phyloP scores from a whole-genome alignment of 768 basidiomycete genomes.

The Lactarius sp. region DNA sequence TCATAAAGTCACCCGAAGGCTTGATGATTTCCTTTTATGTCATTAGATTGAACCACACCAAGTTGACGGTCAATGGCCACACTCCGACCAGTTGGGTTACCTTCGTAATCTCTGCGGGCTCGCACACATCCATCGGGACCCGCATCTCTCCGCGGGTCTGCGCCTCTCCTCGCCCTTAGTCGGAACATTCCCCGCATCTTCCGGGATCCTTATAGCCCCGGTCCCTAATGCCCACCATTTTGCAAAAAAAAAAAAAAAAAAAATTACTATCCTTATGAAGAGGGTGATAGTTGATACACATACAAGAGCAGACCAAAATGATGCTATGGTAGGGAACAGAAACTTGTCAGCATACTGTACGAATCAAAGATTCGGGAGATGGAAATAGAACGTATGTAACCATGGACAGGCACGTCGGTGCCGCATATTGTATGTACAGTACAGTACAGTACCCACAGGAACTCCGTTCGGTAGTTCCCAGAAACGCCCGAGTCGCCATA shows the following conservation, averaged over 20 bases:
- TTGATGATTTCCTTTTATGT: constrained; percentile 13
- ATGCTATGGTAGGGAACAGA: too few relatives aligned
- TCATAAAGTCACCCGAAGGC: neutral
- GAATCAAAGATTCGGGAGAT: neutral
- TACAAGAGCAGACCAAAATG: too few relatives aligned
- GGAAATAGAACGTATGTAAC: neutral
- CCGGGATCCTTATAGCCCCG: neutral
- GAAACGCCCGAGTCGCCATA: too few relatives aligned
- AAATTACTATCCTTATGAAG: too few relatives aligned
- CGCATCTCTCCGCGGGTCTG: constrained; percentile 14
- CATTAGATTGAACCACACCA: constrained; percentile 4
- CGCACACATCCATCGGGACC: neutral
- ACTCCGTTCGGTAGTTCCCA: neutral
- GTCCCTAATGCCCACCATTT: too few relatives aligned
- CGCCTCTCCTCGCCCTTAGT: neutral
- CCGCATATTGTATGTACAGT: neutral
- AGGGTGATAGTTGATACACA: too few relatives aligned
- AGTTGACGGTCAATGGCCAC: constrained; percentile 11
- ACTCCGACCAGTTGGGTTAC: constrained; percentile 18
- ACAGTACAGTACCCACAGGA: neutral
- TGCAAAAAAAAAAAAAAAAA: too few relatives aligned
- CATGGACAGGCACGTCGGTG: constrained; percentile 1
- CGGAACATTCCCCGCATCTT: neutral
- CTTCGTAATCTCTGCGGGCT: constrained; percentile 25
- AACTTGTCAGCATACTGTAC: too few relatives aligned